phyloP scores from a whole-genome alignment of 441 rosid genomes.

The Omphalea diandra region DNA sequence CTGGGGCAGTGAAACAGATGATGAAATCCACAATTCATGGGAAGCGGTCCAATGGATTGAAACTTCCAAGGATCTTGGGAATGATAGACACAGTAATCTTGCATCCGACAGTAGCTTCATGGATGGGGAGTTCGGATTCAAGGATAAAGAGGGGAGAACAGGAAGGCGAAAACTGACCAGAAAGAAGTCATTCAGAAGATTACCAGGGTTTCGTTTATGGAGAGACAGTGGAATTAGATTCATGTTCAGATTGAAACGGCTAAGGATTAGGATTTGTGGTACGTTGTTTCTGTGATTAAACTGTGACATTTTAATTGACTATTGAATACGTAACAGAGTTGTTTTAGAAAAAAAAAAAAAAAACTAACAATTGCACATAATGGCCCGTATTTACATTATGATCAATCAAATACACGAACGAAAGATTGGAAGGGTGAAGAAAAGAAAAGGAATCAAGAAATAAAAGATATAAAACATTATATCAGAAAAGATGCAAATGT shows the following conservation, averaged over 20 bases:
- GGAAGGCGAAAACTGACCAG: slow-evolving; percentile 29
- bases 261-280: slow-evolving; percentile 45
- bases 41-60: slow-evolving; percentile 20
- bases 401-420: neutral
- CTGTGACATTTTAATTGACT: neutral
- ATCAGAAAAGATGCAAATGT: neutral
- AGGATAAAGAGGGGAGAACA: slow-evolving; percentile 11
- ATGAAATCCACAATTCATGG: slow-evolving; percentile 39
- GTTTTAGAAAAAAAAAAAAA: no score
- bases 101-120: slow-evolving; percentile 29
- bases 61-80: neutral
- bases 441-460: no score
- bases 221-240: slow-evolving; percentile 33
- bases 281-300: slow-evolving; percentile 23
- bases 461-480: neutral
- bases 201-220: slow-evolving; percentile 41
- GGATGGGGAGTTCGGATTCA: slow-evolving; percentile 13
- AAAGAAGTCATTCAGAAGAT: slow-evolving; percentile 42
- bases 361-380: neutral
- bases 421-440: no score
- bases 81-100: slow-evolving; percentile 22
- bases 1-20: slow-evolving; percentile 44
- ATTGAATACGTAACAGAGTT: no score
- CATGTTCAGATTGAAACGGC: slow-evolving; percentile 33
- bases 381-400: slow-evolving; percentile 4